These are phyloP conservation scores for Setaria viridis DNA, from an alignment of 202 grass and related monocot genomes.

Conservation along the genomic window DNA sequence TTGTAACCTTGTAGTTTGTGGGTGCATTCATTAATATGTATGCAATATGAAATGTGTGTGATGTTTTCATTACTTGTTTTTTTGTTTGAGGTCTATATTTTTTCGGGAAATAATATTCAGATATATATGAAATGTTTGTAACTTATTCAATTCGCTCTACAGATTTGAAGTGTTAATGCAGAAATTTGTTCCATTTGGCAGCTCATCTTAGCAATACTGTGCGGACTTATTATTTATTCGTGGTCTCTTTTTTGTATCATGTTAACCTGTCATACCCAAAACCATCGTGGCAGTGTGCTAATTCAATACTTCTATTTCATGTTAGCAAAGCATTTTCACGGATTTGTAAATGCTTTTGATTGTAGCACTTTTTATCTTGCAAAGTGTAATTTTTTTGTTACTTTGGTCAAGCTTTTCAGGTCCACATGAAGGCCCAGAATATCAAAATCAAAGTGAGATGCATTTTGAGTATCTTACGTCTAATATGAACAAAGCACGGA, in stretches of 20 bases:
- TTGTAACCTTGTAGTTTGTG: conserved; percentile 19
- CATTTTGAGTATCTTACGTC: conserved; percentile 57
- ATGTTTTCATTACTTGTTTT: conserved; percentile 20
- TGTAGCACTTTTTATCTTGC: conserved; percentile 33
- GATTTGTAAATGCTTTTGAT: conserved; percentile 7
- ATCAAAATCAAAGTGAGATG: conserved; percentile 60
- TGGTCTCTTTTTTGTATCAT: conserved; percentile 18
- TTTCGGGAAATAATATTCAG: conserved; percentile 7
- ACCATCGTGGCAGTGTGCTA: background rate
- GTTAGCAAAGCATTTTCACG: conserved; percentile 21
- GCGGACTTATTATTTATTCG: background rate
- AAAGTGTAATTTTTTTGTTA: conserved; percentile 56
- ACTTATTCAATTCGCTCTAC: conserved; percentile 8
- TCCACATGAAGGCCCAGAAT: conserved; percentile 55
- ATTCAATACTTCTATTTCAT: conserved; percentile 7
- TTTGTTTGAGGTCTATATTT: conserved; percentile 18
- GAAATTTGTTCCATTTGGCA: conserved; percentile 8
- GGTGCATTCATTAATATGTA: conserved; percentile 9
- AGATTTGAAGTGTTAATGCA: conserved; percentile 1
- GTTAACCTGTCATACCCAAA: conserved; percentile 19
- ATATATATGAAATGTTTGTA: conserved; percentile 29
- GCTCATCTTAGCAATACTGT: conserved; percentile 3
- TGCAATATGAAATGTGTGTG: background rate
- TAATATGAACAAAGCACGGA: conserved; percentile 52
- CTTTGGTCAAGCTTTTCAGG: conserved; percentile 91